Conservation (phyloP, 441 rosid species). For the Kokia cookei region DNA sequence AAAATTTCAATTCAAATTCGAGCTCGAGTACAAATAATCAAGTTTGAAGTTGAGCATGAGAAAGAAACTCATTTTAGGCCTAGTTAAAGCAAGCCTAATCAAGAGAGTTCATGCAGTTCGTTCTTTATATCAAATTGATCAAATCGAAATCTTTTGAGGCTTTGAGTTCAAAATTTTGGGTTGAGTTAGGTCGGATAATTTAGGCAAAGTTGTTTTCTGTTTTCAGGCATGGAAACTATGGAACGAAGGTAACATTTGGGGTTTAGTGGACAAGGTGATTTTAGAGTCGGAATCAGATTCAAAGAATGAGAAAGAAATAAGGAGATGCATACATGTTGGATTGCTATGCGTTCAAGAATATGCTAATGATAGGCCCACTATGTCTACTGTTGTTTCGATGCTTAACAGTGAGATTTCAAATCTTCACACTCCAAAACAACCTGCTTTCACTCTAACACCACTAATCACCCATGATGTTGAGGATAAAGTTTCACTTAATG, state of each 20-base stretch:
- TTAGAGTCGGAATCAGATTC: not conserved
- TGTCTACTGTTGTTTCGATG: slow-evolving; percentile 22
- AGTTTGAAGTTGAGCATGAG: too few relatives aligned
- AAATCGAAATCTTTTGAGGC: too few relatives aligned
- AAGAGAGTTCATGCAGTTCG: too few relatives aligned
- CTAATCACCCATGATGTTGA: not conserved
- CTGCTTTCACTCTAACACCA: not conserved
- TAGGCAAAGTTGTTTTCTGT: not conserved
- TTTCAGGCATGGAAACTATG: not conserved
- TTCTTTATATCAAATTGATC: too few relatives aligned
- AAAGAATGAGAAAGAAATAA: not conserved
- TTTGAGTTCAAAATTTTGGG: too few relatives aligned
- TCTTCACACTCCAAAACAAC: slow-evolving; percentile 4
- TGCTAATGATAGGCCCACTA: slow-evolving; percentile 24
- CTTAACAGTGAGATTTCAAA: slow-evolving; percentile 19
- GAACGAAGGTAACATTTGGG: not conserved
- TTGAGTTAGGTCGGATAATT: too few relatives aligned
- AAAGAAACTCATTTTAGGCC: too few relatives aligned
- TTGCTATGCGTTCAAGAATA: slow-evolving; percentile 22
- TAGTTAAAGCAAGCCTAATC: too few relatives aligned
- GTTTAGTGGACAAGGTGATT: not conserved
- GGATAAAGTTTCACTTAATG: not conserved
- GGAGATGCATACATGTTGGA: slow-evolving; percentile 24
- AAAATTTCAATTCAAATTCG: too few relatives aligned
- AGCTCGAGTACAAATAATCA: too few relatives aligned